Evolutionary conservation across 192 early-diverging fungal species (phyloP).

Genomic region (Martensiomyces pterosporus): DNA sequence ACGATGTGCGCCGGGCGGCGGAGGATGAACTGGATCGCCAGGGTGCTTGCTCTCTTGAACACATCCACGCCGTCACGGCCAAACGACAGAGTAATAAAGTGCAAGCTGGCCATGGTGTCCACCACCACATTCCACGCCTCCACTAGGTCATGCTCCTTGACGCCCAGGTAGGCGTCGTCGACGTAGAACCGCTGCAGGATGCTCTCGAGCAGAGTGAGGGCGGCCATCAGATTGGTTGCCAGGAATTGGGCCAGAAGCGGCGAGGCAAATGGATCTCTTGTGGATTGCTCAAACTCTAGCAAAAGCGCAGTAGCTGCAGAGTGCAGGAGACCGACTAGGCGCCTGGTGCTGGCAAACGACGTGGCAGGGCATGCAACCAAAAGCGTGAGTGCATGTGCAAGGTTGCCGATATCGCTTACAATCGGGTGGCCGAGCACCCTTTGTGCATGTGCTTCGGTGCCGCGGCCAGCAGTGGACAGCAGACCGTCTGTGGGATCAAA

Average conservation of each 20-base stretch:
- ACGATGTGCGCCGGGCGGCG: background rate
- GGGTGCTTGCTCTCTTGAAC: conserved; percentile 6
- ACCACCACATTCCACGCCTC: conserved; percentile 7
- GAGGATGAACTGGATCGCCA: conserved; percentile 3
- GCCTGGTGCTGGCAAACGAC: background rate
- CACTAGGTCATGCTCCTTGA: conserved; percentile 1
- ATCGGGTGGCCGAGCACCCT: no score
- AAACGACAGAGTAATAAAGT: conserved; percentile 6
- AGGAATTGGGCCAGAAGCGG: no score
- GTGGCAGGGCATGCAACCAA: no score
- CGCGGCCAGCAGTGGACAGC: no score
- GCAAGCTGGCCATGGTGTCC: conserved; percentile 14
- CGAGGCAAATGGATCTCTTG: no score
- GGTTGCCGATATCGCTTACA: no score
- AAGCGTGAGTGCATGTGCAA: no score
- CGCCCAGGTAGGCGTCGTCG: conserved; percentile 1
- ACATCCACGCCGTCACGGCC: conserved; percentile 13
- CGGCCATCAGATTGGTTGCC: background rate
- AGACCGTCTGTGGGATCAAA: no score
- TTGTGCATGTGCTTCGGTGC: no score
- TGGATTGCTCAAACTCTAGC: conserved; percentile 6
- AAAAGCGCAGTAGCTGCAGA: background rate
- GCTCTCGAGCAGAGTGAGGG: conserved; percentile 1
- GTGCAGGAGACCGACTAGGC: conserved; percentile 1
- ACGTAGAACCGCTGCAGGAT: conserved; percentile 12